Base-by-base conservation (phyloP, 306 rosid genomes). In the Lathyrus sativus region DNA sequence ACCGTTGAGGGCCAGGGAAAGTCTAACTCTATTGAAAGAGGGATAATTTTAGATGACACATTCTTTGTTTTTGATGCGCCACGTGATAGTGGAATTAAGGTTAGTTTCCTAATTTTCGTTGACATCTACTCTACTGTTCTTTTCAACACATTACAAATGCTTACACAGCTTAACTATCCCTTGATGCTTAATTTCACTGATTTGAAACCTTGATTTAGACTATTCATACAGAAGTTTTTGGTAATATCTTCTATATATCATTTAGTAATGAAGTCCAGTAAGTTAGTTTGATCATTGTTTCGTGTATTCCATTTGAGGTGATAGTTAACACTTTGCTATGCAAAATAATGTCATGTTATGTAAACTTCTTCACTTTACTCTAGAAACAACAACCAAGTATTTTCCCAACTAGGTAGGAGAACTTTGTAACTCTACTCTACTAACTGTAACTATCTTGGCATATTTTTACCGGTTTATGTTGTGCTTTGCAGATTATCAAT, bases 51-150 rank as follows among this genome's bases (percentile, higher is more conserved):
- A 11, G 86, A 79, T 49, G 99, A 95, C 38, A 95, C 99, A 13
- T 90, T 90, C 71, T 44, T 95, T 65, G 82, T 88, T 60, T 95
- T 95, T 69, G 99, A 88, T 84, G 42, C 97, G 56, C 65, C 95
- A 19, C 86, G 84, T 75, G 90, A 81, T 55, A 95, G 91, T 75
- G 99, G 97, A 77, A 95, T 95, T 63, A 90, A 95, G 99, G 99
- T 81, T 51, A 74, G 65, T 70, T 72, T 79, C 35, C 70, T 56
- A 51, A 28, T 71, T 72, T 71, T 4, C 26, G 68, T 28, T 74
- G 53, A 22, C 62, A 72, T 55, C 18, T 56, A 42, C 12, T 9
- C 48, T 45, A 44, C 14, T 44, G 31, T 29, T 61, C 35, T 65
- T 38, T 45, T 62, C 35, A 41, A 24, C 44, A 74, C 15, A 45